Conservation (phyloP, 2,329 filamentous ascomycete genomes). For the Sclerotinia spermophila region DNA sequence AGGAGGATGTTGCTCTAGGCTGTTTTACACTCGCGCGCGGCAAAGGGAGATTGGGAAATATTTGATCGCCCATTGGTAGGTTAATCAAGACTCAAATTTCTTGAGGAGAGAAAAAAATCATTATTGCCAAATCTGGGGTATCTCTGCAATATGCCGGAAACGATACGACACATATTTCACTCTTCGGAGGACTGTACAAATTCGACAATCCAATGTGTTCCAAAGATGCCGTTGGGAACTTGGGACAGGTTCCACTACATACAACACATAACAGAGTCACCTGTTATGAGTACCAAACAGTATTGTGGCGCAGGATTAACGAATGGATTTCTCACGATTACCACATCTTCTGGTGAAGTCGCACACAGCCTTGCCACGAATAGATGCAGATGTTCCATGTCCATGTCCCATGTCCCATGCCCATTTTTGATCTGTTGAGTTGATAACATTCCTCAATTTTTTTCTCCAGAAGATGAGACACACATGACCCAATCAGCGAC, state of each 20-base stretch:
- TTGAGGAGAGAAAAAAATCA: neutral
- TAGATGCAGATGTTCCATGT: constrained; percentile 6
- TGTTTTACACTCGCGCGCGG: constrained; percentile 18
- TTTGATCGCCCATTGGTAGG: neutral
- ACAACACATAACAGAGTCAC: constrained; percentile 2
- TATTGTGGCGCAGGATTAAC: constrained; percentile 17
- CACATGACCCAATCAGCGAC: neutral
- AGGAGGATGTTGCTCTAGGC: constrained; percentile 4
- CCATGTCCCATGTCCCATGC: too few species aligned
- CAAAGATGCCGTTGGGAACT: constrained; percentile 4
- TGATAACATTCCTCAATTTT: neutral
- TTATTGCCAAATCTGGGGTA: constrained; percentile 18
- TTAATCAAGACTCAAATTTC: neutral
- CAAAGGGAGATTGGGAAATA: neutral
- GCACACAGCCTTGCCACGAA: constrained; percentile 16
- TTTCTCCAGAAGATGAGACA: neutral
- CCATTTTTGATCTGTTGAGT: neutral
- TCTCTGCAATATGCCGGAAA: neutral
- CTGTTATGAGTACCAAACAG: constrained; percentile 2
- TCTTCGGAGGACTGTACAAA: constrained; percentile 1
- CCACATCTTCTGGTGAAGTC: constrained; percentile 10
- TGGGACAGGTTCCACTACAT: constrained; percentile 15
- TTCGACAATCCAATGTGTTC: constrained; percentile 9
- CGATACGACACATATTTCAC: neutral
- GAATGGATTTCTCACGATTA: constrained; percentile 13